Percentiles rank a stretch among this genome's conserved stretches.
Evolutionary conservation across 139 green algal genomes (phyloP).

Genomic region (Desmodesmus armatus): DNA sequence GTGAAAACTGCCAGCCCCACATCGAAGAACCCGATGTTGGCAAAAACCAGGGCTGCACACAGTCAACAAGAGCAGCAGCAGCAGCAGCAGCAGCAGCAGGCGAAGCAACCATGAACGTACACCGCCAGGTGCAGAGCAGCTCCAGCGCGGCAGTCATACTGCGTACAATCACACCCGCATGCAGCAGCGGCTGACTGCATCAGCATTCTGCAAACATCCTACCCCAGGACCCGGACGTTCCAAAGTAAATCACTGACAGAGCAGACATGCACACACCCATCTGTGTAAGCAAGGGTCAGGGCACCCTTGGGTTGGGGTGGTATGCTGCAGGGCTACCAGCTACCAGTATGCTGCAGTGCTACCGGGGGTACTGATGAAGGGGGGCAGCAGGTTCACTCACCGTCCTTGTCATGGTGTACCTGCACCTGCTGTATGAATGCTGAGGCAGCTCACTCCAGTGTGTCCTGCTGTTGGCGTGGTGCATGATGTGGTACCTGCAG

Average conservation of each 20-base stretch:
- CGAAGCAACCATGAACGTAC: too few relatives aligned
- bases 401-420: conserved; percentile 71
- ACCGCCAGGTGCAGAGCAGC: background rate
- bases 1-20: conserved; percentile 75
- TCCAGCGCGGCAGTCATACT: background rate
- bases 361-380: background rate
- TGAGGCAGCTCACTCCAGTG: conserved; percentile 88
- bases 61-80: background rate
- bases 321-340: background rate
- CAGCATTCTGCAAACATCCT: too few relatives aligned
- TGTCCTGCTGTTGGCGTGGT: conserved; percentile 87
- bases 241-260: too few relatives aligned
- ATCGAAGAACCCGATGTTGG: conserved; percentile 81
- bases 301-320: conserved; percentile 27
- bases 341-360: too few relatives aligned
- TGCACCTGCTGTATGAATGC: conserved; percentile 71
- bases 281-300: background rate
- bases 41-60: conserved; percentile 71
- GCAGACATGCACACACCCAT: background rate
- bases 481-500: conserved; percentile 93
- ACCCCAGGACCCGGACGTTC: too few relatives aligned
- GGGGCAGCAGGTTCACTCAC: conserved; percentile 42
- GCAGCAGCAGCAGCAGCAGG: too few relatives aligned
- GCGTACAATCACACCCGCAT: too few relatives aligned
- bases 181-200: too few relatives aligned